These are phyloP conservation scores for Papiliotrema fonsecae DNA, from an alignment of 1,284 basidiomycete species.

Conservation along the genomic window DNA sequence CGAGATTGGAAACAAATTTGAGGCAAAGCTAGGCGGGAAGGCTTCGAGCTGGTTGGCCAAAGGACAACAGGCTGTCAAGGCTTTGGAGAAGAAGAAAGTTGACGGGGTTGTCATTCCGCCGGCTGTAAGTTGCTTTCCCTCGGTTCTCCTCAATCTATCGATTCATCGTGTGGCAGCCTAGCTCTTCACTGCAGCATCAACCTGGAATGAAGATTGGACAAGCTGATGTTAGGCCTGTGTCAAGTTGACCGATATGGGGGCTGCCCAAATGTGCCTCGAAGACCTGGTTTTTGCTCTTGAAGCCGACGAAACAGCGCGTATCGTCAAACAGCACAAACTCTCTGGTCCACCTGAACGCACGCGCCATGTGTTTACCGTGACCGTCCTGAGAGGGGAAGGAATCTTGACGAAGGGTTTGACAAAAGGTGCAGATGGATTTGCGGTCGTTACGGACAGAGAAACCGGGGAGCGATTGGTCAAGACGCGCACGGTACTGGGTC, in stretches of 20 bases:
- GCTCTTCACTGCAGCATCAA: too few relatives aligned
- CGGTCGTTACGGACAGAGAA: constrained; percentile 30
- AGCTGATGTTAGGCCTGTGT: constrained; percentile 32
- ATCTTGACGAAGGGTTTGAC: constrained; percentile 26
- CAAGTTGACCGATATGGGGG: constrained; percentile 45
- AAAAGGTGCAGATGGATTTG: constrained; percentile 43
- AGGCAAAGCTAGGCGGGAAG: constrained; percentile 36
- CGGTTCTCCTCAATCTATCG: background rate
- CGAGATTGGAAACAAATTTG: constrained; percentile 18
- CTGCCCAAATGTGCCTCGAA: constrained; percentile 36
- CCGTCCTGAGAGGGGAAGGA: constrained; percentile 37
- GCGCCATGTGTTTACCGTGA: constrained; percentile 35
- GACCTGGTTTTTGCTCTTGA: constrained; percentile 40
- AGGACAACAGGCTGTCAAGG: constrained; percentile 43
- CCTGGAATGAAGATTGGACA: background rate
- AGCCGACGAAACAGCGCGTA: constrained; percentile 39
- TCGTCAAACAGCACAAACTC: constrained; percentile 30
- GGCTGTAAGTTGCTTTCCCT: constrained; percentile 17
- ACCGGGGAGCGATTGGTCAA: constrained; percentile 39
- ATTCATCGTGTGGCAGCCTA: too few relatives aligned
- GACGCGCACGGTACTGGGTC: constrained; percentile 40
- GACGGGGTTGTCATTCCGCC: constrained; percentile 39
- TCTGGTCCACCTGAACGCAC: background rate
- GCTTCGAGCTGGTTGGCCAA: constrained; percentile 46
- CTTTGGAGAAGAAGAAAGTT: constrained; percentile 37